phyloP scores from a whole-genome alignment of 441 rosid species.

The Erysimum cheiri region DNA sequence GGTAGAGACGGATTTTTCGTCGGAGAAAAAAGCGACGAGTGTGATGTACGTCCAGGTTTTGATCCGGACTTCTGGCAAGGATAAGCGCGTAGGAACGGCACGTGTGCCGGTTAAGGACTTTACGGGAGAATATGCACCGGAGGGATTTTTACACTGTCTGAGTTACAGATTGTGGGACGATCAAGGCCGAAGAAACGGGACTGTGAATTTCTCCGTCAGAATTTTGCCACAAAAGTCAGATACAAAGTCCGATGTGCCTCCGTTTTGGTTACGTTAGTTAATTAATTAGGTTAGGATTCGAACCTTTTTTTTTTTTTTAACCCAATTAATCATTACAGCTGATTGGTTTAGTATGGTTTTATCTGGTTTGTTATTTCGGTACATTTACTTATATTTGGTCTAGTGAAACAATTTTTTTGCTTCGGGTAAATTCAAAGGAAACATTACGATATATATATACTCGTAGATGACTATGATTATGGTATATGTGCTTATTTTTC shows the following conservation, averaged over 20 bases:
- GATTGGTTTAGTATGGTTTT: constrained; percentile 5
- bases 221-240: background rate
- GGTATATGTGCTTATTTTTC: no score
- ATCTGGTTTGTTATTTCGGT: background rate
- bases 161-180: constrained; percentile 41
- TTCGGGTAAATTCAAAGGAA: no score
- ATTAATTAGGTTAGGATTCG: background rate
- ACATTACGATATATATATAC: no score
- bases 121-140: constrained; percentile 40
- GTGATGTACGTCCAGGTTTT: constrained; percentile 34
- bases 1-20: constrained; percentile 27
- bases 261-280: constrained; percentile 31
- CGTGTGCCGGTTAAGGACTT: constrained; percentile 38
- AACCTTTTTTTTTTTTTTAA: background rate
- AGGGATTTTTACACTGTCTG: constrained; percentile 35
- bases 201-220: constrained; percentile 33
- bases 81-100: constrained; percentile 36
- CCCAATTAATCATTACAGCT: background rate
- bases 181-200: constrained; percentile 15
- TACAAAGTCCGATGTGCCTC: background rate
- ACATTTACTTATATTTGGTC: no score
- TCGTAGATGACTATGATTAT: no score
- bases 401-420: no score
- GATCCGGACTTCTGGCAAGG: background rate
- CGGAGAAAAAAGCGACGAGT: background rate